A percentile compares a stretch with the other conserved stretches of the same genome.
phyloP scores from a whole-genome alignment of 805 yeast species.

The Yarrowia alimentaria region DNA sequence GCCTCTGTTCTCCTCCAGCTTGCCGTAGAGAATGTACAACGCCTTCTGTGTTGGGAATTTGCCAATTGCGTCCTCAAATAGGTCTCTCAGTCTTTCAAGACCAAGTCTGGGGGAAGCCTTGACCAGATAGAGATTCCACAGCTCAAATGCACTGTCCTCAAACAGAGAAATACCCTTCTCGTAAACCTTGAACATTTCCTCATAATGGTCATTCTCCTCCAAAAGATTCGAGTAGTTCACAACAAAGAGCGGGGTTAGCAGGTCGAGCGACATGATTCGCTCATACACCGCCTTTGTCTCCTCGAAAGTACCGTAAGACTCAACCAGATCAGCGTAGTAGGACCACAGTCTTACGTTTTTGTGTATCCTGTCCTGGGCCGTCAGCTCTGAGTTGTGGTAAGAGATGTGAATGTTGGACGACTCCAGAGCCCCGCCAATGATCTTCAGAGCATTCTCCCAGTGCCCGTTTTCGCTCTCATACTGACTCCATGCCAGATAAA shows the following conservation, averaged over 20 bases:
- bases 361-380: conserved; percentile 57
- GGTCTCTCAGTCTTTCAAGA: conserved; percentile 61
- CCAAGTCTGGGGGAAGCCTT: conserved; percentile 45
- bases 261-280: conserved; percentile 52
- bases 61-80: conserved; percentile 66
- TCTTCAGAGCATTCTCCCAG: conserved; percentile 45
- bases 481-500: conserved; percentile 78
- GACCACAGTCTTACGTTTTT: conserved; percentile 69
- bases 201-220: conserved; percentile 48
- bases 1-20: conserved; percentile 60
- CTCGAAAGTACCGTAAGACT: conserved; percentile 41
- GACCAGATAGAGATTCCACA: conserved; percentile 68
- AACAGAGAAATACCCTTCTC: conserved; percentile 68
- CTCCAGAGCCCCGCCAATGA: conserved; percentile 45
- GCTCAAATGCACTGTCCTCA: conserved; percentile 56
- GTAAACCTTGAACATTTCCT: conserved; percentile 57
- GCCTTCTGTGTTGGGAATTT: conserved; percentile 51
- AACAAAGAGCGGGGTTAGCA: conserved; percentile 66
- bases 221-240: conserved; percentile 65
- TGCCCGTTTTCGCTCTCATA: conserved; percentile 54
- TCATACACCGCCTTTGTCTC: conserved; percentile 51
- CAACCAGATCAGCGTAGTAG: conserved; percentile 64
- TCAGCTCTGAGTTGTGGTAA: conserved; percentile 6
- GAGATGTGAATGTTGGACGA: conserved; percentile 43
- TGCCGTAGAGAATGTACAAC: conserved; percentile 55